These are phyloP conservation scores for Physcomitrellopsis africana DNA, from an alignment of 225 moss, liverwort and hornwort species.

Conservation along the genomic window DNA sequence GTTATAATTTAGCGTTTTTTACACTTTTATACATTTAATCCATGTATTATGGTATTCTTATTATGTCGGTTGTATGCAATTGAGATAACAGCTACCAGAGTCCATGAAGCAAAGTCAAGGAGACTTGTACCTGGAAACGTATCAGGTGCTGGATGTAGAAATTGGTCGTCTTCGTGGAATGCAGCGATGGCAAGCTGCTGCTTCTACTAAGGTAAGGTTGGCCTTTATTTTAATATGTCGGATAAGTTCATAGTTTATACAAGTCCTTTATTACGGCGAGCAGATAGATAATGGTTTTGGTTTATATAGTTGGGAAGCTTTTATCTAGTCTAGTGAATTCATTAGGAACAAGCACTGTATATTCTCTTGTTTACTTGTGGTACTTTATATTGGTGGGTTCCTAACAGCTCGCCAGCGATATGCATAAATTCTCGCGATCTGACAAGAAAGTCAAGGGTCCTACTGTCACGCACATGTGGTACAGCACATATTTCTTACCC, in stretches of 20 bases:
- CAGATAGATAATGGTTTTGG: neutral
- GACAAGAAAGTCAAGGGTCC: conserved; percentile 96
- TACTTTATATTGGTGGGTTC: conserved; percentile 6
- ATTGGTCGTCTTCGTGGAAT: conserved; percentile 97
- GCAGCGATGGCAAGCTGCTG: conserved; percentile 93
- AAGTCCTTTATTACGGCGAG: neutral
- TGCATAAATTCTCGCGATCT: conserved; percentile 91
- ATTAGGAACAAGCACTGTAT: neutral
- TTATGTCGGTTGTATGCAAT: conserved; percentile 23
- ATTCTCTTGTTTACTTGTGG: too few species aligned
- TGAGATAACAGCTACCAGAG: conserved; percentile 72
- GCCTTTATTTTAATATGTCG: conserved; percentile 9
- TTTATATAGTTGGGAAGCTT: neutral
- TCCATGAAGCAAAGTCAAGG: conserved; percentile 98
- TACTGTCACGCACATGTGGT: conserved; percentile 99
- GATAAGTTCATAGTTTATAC: neutral
- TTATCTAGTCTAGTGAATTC: neutral
- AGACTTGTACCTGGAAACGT: conserved; percentile 96
- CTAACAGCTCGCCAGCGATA: conserved; percentile 85
- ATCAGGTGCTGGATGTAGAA: conserved; percentile 94
- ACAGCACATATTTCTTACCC: conserved; percentile 70
- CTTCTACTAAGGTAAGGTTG: conserved; percentile 74
- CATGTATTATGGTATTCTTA: conserved; percentile 13
- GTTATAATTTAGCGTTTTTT: neutral
- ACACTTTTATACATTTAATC: neutral